A percentile compares a stretch with the other conserved stretches of the same genome.
Evolutionary conservation across 2,329 filamentous ascomycete species (phyloP).

Genomic region (Venturia oleaginea): DNA sequence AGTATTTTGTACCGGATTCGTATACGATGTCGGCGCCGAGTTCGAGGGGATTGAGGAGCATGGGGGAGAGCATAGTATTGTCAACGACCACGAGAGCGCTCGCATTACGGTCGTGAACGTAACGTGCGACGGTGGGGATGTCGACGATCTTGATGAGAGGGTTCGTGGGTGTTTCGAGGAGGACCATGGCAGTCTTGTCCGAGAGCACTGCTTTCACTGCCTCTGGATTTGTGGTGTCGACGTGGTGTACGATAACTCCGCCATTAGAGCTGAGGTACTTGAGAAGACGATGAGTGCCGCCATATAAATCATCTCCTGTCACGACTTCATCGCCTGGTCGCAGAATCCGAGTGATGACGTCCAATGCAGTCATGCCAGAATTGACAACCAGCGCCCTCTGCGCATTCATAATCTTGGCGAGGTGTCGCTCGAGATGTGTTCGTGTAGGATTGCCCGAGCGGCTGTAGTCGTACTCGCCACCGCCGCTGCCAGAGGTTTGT

Average conservation of each 20-base stretch:
- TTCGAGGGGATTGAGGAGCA: constrained; percentile 88
- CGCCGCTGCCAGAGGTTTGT: constrained; percentile 69
- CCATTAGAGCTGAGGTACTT: constrained; percentile 85
- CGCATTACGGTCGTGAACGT: constrained; percentile 68
- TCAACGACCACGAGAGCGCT: constrained; percentile 83
- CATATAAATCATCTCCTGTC: constrained; percentile 93
- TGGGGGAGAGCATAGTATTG: constrained; percentile 97
- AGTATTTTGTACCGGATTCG: constrained; percentile 94
- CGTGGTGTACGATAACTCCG: constrained; percentile 89
- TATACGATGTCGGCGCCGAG: constrained; percentile 94
- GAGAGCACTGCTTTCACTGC: constrained; percentile 60
- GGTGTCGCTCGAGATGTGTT: constrained; percentile 88
- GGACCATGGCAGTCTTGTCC: constrained; percentile 84
- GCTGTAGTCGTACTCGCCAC: constrained; percentile 92
- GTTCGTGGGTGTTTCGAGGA: constrained; percentile 94
- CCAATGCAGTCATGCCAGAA: constrained; percentile 93
- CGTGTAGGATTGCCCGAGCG: constrained; percentile 94
- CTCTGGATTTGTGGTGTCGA: constrained; percentile 78
- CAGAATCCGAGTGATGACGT: constrained; percentile 87
- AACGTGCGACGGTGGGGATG: constrained; percentile 66
- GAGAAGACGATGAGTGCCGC: constrained; percentile 85
- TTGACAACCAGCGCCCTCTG: constrained; percentile 84
- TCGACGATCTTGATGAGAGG: constrained; percentile 98
- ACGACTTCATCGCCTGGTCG: constrained; percentile 93
- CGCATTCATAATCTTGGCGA: constrained; percentile 98